These are phyloP conservation scores for Malus hybrid DNA, from an alignment of 331 rosid genomes.

Conservation along the genomic window DNA sequence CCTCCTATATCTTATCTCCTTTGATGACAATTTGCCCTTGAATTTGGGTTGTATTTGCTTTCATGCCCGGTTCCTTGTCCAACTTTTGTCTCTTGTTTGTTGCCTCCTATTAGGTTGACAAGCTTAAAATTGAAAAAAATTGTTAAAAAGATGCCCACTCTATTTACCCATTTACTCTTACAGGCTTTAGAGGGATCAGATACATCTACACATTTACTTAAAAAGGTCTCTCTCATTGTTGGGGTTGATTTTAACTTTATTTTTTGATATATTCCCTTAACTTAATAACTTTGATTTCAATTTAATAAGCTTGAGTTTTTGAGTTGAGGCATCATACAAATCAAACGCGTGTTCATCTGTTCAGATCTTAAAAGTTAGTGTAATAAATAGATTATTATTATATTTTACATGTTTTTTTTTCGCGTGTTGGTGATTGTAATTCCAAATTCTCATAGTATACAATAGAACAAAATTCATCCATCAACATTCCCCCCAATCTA, in stretches of 20 bases:
- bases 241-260: slow-evolving; percentile 4
- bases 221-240: slow-evolving; percentile 12
- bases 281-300: not conserved
- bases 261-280: not conserved
- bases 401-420: too few species aligned
- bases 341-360: too few species aligned
- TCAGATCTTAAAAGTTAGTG: too few species aligned
- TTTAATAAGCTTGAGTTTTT: too few species aligned
- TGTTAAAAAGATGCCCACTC: too few species aligned
- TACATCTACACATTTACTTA: slow-evolving; percentile 6
- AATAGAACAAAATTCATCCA: not conserved
- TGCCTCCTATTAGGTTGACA: slow-evolving; percentile 10
- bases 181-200: slow-evolving; percentile 1
- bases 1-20: not conserved
- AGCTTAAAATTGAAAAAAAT: too few species aligned
- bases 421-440: too few species aligned
- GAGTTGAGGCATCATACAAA: too few species aligned
- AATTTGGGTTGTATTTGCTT: not conserved
- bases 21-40: slow-evolving; percentile 17
- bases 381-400: too few species aligned
- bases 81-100: not conserved
- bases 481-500: not conserved
- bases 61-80: slow-evolving; percentile 1
- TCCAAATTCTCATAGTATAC: too few species aligned
- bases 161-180: not conserved